A percentile compares a stretch with the other conserved stretches of the same genome.
phyloP scores from a whole-genome alignment of 805 yeast genomes.

The Candida dajiaensis region DNA sequence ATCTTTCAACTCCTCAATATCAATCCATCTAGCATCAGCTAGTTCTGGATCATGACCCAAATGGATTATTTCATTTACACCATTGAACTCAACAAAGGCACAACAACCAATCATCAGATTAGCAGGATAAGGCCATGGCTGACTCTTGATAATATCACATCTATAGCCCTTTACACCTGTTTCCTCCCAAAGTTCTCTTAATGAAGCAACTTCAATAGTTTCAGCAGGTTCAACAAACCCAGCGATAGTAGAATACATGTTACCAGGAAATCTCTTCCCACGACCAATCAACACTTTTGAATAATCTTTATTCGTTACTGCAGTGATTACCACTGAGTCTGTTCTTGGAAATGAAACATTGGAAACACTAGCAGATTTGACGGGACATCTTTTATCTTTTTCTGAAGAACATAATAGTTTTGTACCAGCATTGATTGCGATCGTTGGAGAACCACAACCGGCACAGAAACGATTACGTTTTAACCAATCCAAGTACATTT shows the following conservation, averaged over 20 bases:
- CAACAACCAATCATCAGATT: conserved; percentile 91
- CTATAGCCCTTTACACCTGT: conserved; percentile 67
- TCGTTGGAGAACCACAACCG: conserved; percentile 68
- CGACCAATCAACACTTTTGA: conserved; percentile 66
- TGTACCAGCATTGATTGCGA: conserved; percentile 64
- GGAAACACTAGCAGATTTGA: conserved; percentile 43
- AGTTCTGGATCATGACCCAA: conserved; percentile 83
- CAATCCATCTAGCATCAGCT: conserved; percentile 83
- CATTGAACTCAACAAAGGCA: conserved; percentile 68
- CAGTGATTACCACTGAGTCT: conserved; percentile 83
- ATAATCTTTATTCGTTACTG: conserved; percentile 57
- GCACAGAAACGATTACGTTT: conserved; percentile 73
- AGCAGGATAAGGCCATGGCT: conserved; percentile 98
- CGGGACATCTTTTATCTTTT: conserved; percentile 24
- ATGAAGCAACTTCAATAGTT: conserved; percentile 80
- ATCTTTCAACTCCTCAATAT: conserved; percentile 41
- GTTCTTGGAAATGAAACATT: conserved; percentile 90
- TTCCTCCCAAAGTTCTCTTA: conserved; percentile 93
- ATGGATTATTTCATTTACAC: conserved; percentile 55
- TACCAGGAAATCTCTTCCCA: conserved; percentile 51
- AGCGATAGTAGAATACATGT: conserved; percentile 80
- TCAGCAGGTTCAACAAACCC: conserved; percentile 97
- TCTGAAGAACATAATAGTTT: conserved; percentile 42
- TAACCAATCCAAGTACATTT: conserved; percentile 85
- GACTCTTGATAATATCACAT: conserved; percentile 63